These are phyloP conservation scores for Penicillium roqueforti DNA, from an alignment of 495 filamentous ascomycete genomes.

Conservation along the genomic window DNA sequence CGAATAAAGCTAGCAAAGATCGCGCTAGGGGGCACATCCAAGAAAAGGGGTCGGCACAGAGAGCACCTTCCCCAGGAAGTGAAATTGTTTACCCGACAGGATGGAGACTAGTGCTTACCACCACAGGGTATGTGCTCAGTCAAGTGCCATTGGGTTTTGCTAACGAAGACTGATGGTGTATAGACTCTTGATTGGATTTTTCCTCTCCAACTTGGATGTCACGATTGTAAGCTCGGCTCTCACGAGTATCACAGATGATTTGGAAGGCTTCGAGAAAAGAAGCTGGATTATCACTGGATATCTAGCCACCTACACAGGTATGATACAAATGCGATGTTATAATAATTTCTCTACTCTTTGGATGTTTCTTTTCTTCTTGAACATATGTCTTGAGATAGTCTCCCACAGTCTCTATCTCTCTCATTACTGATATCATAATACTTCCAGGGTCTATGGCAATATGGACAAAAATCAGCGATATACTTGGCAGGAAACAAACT, in stretches of 20 bases:
- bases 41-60: slow-evolving; percentile 26
- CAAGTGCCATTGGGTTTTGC: not conserved
- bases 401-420: not conserved
- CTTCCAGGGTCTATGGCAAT: slow-evolving; percentile 50
- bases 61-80: slow-evolving; percentile 24
- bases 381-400: not conserved
- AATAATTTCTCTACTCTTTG: not conserved
- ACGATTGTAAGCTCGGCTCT: slow-evolving; percentile 62
- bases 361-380: not conserved
- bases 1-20: slow-evolving; percentile 5
- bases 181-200: slow-evolving; percentile 52
- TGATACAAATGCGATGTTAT: not conserved
- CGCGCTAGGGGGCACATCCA: slow-evolving; percentile 8
- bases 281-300: slow-evolving; percentile 58
- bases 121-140: slow-evolving; percentile 28
- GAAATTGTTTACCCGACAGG: slow-evolving; percentile 38
- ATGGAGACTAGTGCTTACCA: slow-evolving; percentile 42
- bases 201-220: slow-evolving; percentile 59
- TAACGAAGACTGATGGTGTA: not conserved
- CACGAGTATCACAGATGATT: slow-evolving; percentile 52
- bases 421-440: not conserved
- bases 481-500: slow-evolving; percentile 51
- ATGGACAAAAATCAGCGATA: slow-evolving; percentile 57
- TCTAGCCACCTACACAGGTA: slow-evolving; percentile 53
- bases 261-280: slow-evolving; percentile 49